Evolutionary conservation across 208 protist species (phyloP), one percentile per base, ranked within the genome.

Genomic region (Leishmania turanica): DNA sequence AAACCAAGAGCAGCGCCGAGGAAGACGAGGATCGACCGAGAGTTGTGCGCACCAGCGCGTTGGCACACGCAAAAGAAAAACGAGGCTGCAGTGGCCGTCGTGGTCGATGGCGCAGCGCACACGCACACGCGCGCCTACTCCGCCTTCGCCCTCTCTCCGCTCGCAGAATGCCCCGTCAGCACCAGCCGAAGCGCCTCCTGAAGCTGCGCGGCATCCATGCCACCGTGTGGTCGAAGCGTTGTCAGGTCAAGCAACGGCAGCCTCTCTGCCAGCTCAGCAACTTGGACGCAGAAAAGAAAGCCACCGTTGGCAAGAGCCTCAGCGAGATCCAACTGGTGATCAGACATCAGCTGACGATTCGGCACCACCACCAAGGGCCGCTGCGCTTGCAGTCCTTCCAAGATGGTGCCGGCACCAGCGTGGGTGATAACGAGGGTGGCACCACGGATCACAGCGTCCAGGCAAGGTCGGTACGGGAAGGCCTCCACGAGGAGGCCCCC

Each of bases 381-480:
- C 40, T 80, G 87, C 49, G 83, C 81, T 64, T 96, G 87, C 34
- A 98, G 83, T n/a, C 87, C 88, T 70, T 98, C 95, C 45, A 98
- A 90, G n/a, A 98, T 96, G n/a, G 96, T 98, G 21, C 96, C 96
- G 0, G 95, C 96, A 17, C 96, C 96, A 27, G 95, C 95, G 83
- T 98, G 96, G 6, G 93, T 93, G 45, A 98, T 90, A 53, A 98
- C 89, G 21, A 98, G 79, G 34, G 86, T 45, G 3, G 93, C 92
- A 2, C 84, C 72, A 56, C 68, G 73, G 31, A 98, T 88, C 4
- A 94, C 66, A 17, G 76, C 80, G 27, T 84, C 70, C 4, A 98
- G 87, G 37, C 90, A 83, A 9, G 92, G 87, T 27, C 88, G 82
- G 81, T 97, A 98, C 2, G 88, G 40, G 77, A 96, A 96, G 37